Evolutionary conservation across 441 rosid species (phyloP).

Genomic region (Brassica hybrid): DNA sequence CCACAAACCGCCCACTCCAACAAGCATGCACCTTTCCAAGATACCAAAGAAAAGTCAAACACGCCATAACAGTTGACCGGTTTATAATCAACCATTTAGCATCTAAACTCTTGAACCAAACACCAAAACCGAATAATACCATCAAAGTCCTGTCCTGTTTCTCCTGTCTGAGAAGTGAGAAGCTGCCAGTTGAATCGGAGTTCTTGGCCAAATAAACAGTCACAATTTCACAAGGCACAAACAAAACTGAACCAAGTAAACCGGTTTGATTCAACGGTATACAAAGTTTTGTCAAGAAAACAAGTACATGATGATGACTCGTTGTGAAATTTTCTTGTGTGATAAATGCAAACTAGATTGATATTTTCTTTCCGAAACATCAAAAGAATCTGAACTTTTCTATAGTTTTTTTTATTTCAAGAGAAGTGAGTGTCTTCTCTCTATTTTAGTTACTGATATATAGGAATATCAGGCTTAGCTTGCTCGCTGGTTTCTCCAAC

Average conservation of each 20-base stretch:
- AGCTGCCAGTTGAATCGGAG: background rate
- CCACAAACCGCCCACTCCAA: slow-evolving; percentile 31
- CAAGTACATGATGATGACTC: slow-evolving; percentile 15
- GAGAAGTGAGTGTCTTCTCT: slow-evolving; percentile 14
- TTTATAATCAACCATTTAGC: background rate
- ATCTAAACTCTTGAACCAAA: background rate
- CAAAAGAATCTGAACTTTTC: slow-evolving; percentile 13
- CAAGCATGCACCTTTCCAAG: slow-evolving; percentile 17
- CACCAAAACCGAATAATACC: background rate
- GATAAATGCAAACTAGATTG: slow-evolving; percentile 28
- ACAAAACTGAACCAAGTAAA: slow-evolving; percentile 2
- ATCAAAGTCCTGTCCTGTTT: background rate
- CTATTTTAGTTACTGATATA: background rate
- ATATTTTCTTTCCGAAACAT: slow-evolving; percentile 19
- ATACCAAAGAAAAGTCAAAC: slow-evolving; percentile 34
- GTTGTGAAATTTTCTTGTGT: slow-evolving; percentile 15
- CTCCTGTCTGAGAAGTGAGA: background rate
- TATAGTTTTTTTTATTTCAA: slow-evolving; percentile 20
- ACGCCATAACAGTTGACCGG: slow-evolving; percentile 14
- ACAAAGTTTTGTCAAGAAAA: slow-evolving; percentile 7
- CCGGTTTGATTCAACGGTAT: slow-evolving; percentile 20
- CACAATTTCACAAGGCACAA: slow-evolving; percentile 18
- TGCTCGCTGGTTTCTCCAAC: slow-evolving; percentile 47
- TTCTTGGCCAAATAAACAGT: background rate
- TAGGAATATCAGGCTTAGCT: too few species aligned